Percentiles rank a stretch among this genome's conserved stretches.
phyloP scores from a whole-genome alignment of 345 rosid genomes.

The Corchorus olitorius region DNA sequence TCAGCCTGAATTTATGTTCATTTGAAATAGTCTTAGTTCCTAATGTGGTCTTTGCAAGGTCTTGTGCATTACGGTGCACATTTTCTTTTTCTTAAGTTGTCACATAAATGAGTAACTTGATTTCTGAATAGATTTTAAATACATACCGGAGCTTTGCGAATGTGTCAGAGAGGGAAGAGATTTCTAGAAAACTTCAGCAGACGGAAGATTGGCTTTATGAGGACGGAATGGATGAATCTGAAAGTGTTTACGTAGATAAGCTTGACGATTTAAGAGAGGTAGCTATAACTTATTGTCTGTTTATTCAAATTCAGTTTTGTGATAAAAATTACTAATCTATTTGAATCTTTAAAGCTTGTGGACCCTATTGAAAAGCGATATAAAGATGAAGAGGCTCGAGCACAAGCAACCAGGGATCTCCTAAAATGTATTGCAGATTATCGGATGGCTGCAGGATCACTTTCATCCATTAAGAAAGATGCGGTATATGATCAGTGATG shows the following conservation, averaged over 20 bases:
- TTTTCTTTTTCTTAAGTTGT: neutral
- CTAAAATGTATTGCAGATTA: constrained; percentile 49
- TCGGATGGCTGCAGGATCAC: constrained; percentile 46
- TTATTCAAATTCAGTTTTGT: constrained; percentile 10
- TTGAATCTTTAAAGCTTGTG: constrained; percentile 44
- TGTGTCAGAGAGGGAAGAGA: constrained; percentile 58
- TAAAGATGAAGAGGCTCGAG: constrained; percentile 66
- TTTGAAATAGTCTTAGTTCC: neutral
- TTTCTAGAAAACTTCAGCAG: constrained; percentile 63
- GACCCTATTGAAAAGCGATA: constrained; percentile 68
- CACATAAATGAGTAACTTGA: constrained; percentile 1
- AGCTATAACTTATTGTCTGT: neutral
- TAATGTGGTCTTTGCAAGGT: neutral
- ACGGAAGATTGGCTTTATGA: constrained; percentile 89
- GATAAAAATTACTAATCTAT: constrained; percentile 1
- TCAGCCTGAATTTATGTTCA: neutral
- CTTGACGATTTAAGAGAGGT: constrained; percentile 67
- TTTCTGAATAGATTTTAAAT: constrained; percentile 55
- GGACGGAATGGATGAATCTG: constrained; percentile 82
- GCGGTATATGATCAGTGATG: constrained; percentile 36
- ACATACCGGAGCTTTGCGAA: constrained; percentile 57
- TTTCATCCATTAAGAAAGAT: constrained; percentile 51
- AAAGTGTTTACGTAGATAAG: constrained; percentile 52
- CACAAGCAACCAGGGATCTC: constrained; percentile 56
- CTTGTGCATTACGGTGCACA: neutral